phyloP scores from a whole-genome alignment of 345 rosid genomes.

The Barbarea vulgaris region DNA sequence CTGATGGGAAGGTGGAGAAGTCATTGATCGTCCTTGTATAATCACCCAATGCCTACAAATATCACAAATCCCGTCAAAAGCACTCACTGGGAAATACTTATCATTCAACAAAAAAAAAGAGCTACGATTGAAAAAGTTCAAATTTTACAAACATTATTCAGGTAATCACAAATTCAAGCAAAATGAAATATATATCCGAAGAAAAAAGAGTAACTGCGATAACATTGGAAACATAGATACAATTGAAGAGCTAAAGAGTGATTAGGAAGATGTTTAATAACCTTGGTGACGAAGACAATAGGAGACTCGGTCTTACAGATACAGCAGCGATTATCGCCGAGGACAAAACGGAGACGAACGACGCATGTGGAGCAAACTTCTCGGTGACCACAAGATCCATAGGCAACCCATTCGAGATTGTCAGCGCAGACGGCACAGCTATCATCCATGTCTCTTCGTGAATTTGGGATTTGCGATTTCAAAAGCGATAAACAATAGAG shows the following conservation, averaged over 20 bases:
- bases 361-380: constrained; percentile 94
- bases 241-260: background rate
- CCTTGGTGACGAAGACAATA: constrained; percentile 88
- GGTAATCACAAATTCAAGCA: background rate
- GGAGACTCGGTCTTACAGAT: constrained; percentile 81
- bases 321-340: constrained; percentile 86
- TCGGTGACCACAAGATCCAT: constrained; percentile 90
- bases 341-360: constrained; percentile 86
- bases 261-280: constrained; percentile 26
- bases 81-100: background rate
- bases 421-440: constrained; percentile 96
- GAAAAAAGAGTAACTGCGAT: background rate
- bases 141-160: background rate
- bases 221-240: background rate
- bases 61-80: background rate
- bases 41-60: constrained; percentile 82
- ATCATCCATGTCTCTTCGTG: constrained; percentile 66
- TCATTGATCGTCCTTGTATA: constrained; percentile 88
- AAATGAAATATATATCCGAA: background rate
- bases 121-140: background rate
- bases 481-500: background rate
- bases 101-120: background rate
- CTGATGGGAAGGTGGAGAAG: constrained; percentile 76
- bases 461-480: constrained; percentile 17
- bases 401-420: constrained; percentile 87